Percentiles rank a stretch among this genome's conserved stretches.
Conservation (phyloP, 83 land plant genomes). For the Thuja plicata region DNA sequence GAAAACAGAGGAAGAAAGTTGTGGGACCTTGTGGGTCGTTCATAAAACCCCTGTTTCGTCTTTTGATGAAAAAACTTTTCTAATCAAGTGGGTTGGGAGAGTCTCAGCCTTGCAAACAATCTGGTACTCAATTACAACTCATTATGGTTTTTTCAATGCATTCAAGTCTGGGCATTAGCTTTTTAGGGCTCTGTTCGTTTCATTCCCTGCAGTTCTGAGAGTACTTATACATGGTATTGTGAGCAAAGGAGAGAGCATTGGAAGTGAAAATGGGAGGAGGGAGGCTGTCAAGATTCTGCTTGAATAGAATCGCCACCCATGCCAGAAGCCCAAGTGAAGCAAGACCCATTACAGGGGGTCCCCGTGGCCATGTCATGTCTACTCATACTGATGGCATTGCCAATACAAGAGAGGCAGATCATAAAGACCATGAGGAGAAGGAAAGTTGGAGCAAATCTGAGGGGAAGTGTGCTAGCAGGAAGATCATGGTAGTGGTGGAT, state of each 20-base stretch:
- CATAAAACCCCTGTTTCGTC: no score
- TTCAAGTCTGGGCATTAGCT: no score
- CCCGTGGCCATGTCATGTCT: neutral
- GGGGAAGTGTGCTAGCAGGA: conserved; percentile 20
- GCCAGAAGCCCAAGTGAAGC: conserved; percentile 12
- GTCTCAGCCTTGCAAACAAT: no score
- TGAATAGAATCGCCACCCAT: conserved; percentile 23
- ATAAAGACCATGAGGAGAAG: neutral
- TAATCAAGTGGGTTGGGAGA: no score
- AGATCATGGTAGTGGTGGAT: conserved; percentile 54
- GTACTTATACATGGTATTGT: neutral
- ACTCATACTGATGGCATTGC: neutral
- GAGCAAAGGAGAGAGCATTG: neutral
- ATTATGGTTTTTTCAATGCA: no score
- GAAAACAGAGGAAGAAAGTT: no score
- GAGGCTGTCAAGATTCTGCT: conserved; percentile 23
- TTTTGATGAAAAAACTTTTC: no score
- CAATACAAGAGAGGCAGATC: neutral
- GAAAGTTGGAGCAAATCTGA: neutral
- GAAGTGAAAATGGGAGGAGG: neutral
- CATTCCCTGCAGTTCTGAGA: neutral
- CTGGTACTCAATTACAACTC: no score
- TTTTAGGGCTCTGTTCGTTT: no score
- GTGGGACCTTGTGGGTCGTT: no score
- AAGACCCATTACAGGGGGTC: conserved; percentile 4